Evolutionary conservation across 371 early-diverging fungal species (phyloP).

Genomic region (Mucor sp.): DNA sequence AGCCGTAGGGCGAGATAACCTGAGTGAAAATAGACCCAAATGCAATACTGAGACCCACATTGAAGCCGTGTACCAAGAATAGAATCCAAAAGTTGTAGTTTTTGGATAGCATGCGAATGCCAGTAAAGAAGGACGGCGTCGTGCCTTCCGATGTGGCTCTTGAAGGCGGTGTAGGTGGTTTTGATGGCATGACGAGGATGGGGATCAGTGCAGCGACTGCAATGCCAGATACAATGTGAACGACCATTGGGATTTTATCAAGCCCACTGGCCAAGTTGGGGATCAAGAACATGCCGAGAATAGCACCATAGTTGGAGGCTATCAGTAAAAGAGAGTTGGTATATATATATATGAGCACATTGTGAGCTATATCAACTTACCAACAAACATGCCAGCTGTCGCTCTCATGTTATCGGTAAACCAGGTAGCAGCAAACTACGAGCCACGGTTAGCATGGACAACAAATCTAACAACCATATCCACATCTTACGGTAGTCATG

Average conservation of each 20-base stretch:
- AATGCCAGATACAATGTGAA: slow-evolving; percentile 45
- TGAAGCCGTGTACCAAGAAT: slow-evolving; percentile 43
- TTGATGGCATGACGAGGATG: slow-evolving; percentile 40
- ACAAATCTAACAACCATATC: background rate
- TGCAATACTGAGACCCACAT: slow-evolving; percentile 54
- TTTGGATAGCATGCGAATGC: slow-evolving; percentile 30
- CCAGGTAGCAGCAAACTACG: slow-evolving; percentile 65
- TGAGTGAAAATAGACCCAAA: slow-evolving; percentile 52
- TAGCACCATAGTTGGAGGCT: slow-evolving; percentile 57
- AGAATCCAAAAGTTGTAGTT: slow-evolving; percentile 50
- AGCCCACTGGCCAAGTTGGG: slow-evolving; percentile 48
- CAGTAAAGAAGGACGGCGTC: slow-evolving; percentile 40
- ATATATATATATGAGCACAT: background rate
- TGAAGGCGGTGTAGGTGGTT: slow-evolving; percentile 54
- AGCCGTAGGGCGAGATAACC: slow-evolving; percentile 56
- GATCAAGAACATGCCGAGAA: slow-evolving; percentile 57
- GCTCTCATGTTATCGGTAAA: slow-evolving; percentile 66
- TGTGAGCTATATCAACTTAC: slow-evolving; percentile 15
- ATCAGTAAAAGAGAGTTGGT: background rate
- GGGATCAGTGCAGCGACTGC: slow-evolving; percentile 33
- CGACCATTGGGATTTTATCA: slow-evolving; percentile 35
- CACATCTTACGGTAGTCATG: slow-evolving; percentile 48
- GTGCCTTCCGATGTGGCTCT: slow-evolving; percentile 5
- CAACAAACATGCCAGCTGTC: slow-evolving; percentile 64
- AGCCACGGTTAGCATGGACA: background rate